These are phyloP conservation scores for Magnusiomyces fungicola DNA, from an alignment of 1,139 yeast genomes.

Conservation along the genomic window DNA sequence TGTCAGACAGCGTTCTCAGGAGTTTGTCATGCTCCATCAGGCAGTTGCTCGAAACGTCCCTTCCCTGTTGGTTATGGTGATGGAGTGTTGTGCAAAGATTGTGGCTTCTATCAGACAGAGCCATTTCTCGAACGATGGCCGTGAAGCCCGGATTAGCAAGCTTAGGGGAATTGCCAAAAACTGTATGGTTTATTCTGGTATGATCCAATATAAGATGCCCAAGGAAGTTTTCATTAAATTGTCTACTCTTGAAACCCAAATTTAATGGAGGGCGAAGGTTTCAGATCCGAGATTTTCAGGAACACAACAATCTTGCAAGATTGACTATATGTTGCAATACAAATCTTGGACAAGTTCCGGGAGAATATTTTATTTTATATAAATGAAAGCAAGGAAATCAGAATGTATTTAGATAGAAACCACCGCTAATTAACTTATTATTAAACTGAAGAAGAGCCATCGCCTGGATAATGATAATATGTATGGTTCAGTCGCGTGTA, in stretches of 20 bases:
- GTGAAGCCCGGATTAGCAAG: constrained; percentile 45
- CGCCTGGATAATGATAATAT: too few species aligned
- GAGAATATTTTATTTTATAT: too few species aligned
- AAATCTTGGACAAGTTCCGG: too few species aligned
- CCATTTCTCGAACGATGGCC: constrained; percentile 44
- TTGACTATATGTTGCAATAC: too few species aligned
- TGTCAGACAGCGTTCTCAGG: constrained; percentile 49
- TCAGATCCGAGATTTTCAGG: too few species aligned
- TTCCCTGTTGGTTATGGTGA: constrained; percentile 65
- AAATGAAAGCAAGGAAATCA: too few species aligned
- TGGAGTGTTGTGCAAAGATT: constrained; percentile 68
- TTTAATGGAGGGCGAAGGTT: too few species aligned
- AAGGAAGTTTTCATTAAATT: constrained; percentile 75
- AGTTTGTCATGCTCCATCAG: constrained; percentile 55
- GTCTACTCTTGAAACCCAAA: constrained; percentile 51
- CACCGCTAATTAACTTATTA: too few species aligned
- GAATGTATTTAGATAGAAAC: too few species aligned
- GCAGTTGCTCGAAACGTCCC: constrained; percentile 76
- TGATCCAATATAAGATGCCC: constrained; percentile 94
- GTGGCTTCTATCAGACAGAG: constrained; percentile 43
- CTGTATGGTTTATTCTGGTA: constrained; percentile 92
- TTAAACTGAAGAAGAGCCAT: too few species aligned
- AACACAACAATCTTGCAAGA: too few species aligned
- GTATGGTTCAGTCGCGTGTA: too few species aligned
- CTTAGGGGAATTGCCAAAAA: constrained; percentile 68